Percentiles rank a stretch among this genome's conserved stretches.
These are phyloP conservation scores for Diaporthe eres DNA, from an alignment of 2,329 filamentous ascomycete species.

Conservation along the genomic window DNA sequence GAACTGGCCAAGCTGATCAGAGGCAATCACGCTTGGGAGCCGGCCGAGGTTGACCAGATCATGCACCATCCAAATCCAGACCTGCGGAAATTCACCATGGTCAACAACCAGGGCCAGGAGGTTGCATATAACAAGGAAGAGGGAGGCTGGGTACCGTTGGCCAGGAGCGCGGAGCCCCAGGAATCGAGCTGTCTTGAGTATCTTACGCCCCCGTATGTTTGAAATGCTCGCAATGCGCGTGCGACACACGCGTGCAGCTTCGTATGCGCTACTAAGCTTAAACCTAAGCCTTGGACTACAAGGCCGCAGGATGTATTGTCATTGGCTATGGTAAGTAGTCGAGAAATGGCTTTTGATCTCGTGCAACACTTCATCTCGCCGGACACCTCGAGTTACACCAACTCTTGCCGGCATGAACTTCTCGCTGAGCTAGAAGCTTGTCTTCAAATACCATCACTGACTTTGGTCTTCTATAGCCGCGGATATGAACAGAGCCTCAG, in stretches of 20 bases:
- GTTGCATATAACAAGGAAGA: slow-evolving; percentile 32
- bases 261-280: neutral
- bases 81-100: slow-evolving; percentile 32
- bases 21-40: slow-evolving; percentile 59
- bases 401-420: neutral
- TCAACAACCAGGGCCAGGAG: slow-evolving; percentile 42
- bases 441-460: neutral
- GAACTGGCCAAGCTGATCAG: slow-evolving; percentile 60
- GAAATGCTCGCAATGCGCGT: neutral
- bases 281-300: neutral
- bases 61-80: slow-evolving; percentile 25
- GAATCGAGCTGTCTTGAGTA: neutral
- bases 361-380: neutral
- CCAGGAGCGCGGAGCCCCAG: neutral
- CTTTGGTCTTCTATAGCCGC: neutral
- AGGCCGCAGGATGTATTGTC: neutral
- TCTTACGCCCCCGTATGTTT: slow-evolving; percentile 11
- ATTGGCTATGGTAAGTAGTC: slow-evolving; percentile 1
- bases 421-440: neutral
- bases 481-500: slow-evolving; percentile 19
- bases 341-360: neutral
- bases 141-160: slow-evolving; percentile 21
- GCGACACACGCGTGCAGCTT: neutral
- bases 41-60: slow-evolving; percentile 47
- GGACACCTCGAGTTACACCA: neutral